Evolutionary conservation across 768 basidiomycete genomes (phyloP), one percentile per base, ranked within the genome.

Genomic region (Lactifluus rugatus): DNA sequence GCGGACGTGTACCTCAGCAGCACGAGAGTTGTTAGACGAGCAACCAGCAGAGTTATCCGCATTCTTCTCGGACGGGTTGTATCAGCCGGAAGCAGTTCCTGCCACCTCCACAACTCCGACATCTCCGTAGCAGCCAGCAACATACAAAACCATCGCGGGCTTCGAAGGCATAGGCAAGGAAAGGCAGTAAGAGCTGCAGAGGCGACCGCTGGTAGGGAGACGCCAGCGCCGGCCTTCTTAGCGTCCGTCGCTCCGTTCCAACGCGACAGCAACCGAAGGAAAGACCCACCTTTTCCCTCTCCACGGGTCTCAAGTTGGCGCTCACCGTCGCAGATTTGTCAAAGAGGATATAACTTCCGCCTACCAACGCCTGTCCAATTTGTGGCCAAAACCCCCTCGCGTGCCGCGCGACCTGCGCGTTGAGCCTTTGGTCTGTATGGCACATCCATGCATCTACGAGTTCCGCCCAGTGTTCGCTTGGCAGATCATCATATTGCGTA

Each of bases 371-470:
- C 63, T 89, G 80, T 1, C 81, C 79, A 16, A 68, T 66, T 3
- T 74, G 71, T 1, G 95, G 94, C 87, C 89, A 92, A 69, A 97
- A 87, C 17, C 87, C 88, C 58, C 78, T 71, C 65, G 73, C 75
- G 70, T 72, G 75, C 62, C 79, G 78, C 60, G 80, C 76, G 3
- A 91, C 78, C 14, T 83, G 80, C 34, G 84, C 83, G 61, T 87
- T 81, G 49, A 97, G 74, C 44, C 81, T 83, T 73, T 95, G 93
- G 66, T 96, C 93, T 9, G 83, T 70, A 70, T 97, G 95, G 66
- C 95, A 98, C 88, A 98, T 93, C 95, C 95, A 98, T 7, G 93
- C 87, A 62, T 97, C 95, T 19, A 98, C 82, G 16, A 98, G 83
- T 69, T 98, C 95, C 62, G 92, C 87, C 95, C 95, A 98, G 66